phyloP scores from a whole-genome alignment of 495 filamentous ascomycete species.

The Penicillium lagena region DNA sequence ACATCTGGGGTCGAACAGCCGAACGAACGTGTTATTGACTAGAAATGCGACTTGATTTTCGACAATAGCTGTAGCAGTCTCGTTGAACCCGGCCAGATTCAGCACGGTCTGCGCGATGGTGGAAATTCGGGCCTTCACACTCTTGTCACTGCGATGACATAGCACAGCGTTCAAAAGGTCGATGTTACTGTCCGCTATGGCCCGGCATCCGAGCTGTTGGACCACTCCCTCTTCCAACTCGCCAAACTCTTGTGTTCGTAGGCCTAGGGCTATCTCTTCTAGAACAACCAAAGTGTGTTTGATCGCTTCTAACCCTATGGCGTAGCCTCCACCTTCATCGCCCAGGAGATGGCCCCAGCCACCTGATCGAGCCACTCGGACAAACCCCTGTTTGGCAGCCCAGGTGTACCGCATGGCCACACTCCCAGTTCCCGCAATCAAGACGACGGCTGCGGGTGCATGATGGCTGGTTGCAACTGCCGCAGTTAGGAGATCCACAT shows the following conservation, averaged over 20 bases:
- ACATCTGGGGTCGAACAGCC: slow-evolving; percentile 11
- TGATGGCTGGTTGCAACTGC: slow-evolving; percentile 6
- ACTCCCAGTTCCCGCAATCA: slow-evolving; percentile 31
- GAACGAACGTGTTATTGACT: slow-evolving; percentile 12
- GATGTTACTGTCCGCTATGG: neutral
- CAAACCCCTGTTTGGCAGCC: slow-evolving; percentile 5
- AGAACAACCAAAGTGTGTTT: slow-evolving; percentile 17
- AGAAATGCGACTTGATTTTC: slow-evolving; percentile 8
- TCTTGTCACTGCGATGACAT: neutral
- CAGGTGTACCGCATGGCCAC: slow-evolving; percentile 23
- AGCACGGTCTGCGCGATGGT: slow-evolving; percentile 15
- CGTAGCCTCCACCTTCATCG: slow-evolving; percentile 31
- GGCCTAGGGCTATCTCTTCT: slow-evolving; percentile 10
- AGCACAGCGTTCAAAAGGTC: slow-evolving; percentile 20
- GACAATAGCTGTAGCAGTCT: slow-evolving; percentile 14
- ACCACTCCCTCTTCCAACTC: slow-evolving; percentile 11
- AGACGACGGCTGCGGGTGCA: slow-evolving; percentile 14
- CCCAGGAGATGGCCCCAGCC: slow-evolving; percentile 34
- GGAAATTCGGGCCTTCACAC: slow-evolving; percentile 18
- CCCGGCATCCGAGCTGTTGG: slow-evolving; percentile 4
- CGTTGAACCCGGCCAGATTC: neutral
- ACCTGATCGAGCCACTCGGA: slow-evolving; percentile 21
- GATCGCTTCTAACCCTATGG: slow-evolving; percentile 24
- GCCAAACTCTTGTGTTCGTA: neutral
- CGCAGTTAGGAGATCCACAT: slow-evolving; percentile 22